phyloP scores from a whole-genome alignment of 345 rosid species.

The Crucihimalaya himalaica region DNA sequence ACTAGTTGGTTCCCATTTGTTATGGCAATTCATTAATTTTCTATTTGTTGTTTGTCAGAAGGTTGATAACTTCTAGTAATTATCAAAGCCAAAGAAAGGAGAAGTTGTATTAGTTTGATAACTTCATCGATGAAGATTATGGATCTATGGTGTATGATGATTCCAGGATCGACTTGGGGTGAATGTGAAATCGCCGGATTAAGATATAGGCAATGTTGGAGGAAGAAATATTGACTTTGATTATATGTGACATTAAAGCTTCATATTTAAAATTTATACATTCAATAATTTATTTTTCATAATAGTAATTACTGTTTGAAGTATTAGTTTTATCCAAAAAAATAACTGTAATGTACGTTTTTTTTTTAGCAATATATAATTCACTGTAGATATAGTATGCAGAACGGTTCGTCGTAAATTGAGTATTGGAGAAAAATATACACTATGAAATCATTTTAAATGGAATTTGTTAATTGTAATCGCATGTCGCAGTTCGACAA shows the following conservation, averaged over 20 bases:
- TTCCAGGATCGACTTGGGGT: neutral
- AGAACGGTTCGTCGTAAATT: no score
- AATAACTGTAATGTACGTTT: no score
- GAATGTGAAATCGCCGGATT: neutral
- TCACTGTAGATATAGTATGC: no score
- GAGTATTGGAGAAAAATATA: no score
- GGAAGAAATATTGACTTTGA: neutral
- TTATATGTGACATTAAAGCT: neutral
- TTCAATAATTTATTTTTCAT: neutral
- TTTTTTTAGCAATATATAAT: no score
- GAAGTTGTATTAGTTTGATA: neutral
- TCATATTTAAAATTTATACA: neutral
- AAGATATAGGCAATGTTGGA: neutral
- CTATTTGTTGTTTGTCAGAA: slow-evolving; percentile 17
- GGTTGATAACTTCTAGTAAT: neutral
- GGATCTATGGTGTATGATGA: neutral
- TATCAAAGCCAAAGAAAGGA: neutral
- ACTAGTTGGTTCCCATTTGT: slow-evolving; percentile 3
- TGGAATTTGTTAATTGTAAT: no score
- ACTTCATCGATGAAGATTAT: neutral
- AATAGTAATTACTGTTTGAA: neutral
- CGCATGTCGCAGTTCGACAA: no score
- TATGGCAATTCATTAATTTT: slow-evolving; percentile 16
- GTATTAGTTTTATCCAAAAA: neutral
- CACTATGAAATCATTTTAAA: no score